Evolutionary conservation across 139 green algal species (phyloP), one percentile per base, ranked within the genome.

Genomic region (Limnomonas spitsbergensis): DNA sequence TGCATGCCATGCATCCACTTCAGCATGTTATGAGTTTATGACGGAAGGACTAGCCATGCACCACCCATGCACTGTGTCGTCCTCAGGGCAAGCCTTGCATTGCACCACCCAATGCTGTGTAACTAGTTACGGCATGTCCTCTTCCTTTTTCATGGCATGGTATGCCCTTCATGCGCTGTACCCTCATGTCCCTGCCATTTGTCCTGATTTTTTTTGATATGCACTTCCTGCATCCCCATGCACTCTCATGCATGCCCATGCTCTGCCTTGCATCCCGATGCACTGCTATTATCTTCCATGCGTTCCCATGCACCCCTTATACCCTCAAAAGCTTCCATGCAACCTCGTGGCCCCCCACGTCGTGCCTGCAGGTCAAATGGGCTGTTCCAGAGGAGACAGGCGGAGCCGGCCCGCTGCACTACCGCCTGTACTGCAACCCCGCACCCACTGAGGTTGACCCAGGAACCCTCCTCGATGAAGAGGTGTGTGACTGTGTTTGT

Each of bases 341-440:
- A 72, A 7, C 7, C 29, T 9, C 6, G 35, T 7, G 4, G 29
- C 27, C 68, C 27, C 35, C 35, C 29, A 32, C 35, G 36, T 7
- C 29, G 29, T 37, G 61, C 61, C 26, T 47, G 35, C 68, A 74
- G 68, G 6, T 74, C 20, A 74, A 74, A 47, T 74, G 68, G 68
- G 14, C 68, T 47, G 35, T 29, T 24, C 36, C 68, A 3, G 68
- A 74, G 68, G 68, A 74, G 36, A 9, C 14, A 9, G 68, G 68
- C 35, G 68, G 68, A 6, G 7, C 35, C 4, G 68, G 36, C 35
- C 29, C 9, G 35, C 35, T 74, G 9, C 29, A 9, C 7, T 74
- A 74, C 68, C 29, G 14, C 29, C 68, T 74, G 35, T 26, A 36
- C 35, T 42, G 34, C 26, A 53, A 26, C 4, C 68, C 68, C 4